Conservation (phyloP, 176 grass and related monocot species). For the Otatea glauca region DNA sequence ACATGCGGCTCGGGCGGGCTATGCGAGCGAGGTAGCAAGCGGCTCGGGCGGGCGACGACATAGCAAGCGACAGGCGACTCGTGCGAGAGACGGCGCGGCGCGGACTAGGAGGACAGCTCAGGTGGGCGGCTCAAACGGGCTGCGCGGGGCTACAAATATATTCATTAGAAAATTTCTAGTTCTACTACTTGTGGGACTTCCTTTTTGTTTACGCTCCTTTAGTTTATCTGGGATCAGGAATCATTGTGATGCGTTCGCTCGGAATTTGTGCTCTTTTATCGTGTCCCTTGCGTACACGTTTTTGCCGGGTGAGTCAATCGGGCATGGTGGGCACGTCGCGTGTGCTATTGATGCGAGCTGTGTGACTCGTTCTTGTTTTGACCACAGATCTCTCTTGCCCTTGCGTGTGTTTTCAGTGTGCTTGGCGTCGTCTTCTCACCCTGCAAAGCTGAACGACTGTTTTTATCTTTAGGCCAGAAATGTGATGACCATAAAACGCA, state of each 20-base stretch:
- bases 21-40: too few relatives aligned
- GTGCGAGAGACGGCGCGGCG: too few relatives aligned
- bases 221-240: neutral
- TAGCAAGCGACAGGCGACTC: too few relatives aligned
- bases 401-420: neutral
- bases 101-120: too few relatives aligned
- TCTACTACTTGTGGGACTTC: neutral
- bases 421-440: neutral
- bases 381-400: neutral
- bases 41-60: too few relatives aligned
- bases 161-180: too few relatives aligned
- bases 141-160: too few relatives aligned
- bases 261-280: neutral
- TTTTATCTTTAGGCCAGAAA: neutral
- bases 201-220: neutral
- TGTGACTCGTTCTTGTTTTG: conserved; percentile 3
- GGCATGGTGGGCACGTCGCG: neutral
- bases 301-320: neutral
- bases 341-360: neutral
- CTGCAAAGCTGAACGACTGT: neutral
- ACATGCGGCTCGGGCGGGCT: too few relatives aligned
- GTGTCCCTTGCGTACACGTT: neutral
- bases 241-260: neutral
- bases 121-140: too few relatives aligned
- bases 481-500: neutral